Evolutionary conservation across 179 eudicot species (phyloP), one percentile per base, ranked within the genome.

Genomic region (Beta macrorhiza): DNA sequence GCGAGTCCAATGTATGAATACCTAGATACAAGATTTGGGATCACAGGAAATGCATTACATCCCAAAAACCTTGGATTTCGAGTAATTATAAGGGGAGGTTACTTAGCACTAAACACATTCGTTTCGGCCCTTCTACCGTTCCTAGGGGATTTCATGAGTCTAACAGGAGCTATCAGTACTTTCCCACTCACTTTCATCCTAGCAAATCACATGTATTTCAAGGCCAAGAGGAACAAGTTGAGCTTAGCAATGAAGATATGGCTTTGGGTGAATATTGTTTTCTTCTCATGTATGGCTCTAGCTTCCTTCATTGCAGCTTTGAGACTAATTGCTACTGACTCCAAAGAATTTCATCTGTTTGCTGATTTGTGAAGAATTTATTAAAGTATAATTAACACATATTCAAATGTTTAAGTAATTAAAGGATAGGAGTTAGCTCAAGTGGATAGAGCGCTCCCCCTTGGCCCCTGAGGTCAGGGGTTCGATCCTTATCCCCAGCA

Each of bases 1-100:
- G 98, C 98, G 1, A 91, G 96, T 76, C 99, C 99, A 16, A 92
- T 92, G 93, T 92, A 96, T 71, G 99, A 96, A 90, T 92, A 86
- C 86, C 25, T 96, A 82, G 99, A 96, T 81, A 96, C 99, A 25
- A 93, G 86, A 76, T 91, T 75, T 65, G 89, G 89, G 45, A 88
- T 93, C 72, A 86, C 86, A 83, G 98, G 98, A 81, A 90, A 89
- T 53, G 87, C 97, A 59, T 68, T 90, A 69, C 86, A 90, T 5
- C 51, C 85, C 0, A 84, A 83, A 25, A 95, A 93, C 89, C 67
- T 95, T 83, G 89, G 93, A 0, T 91, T 89, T 79, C 84, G 99
- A 56, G 62, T 92, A 5, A 74, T 85, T 68, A 87, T 95, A 69
- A 88, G 98, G 79, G 99, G 98, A 42, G 92, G 97, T 32, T 95